These are phyloP conservation scores for Ormosia emarginata DNA, from an alignment of 306 rosid genomes.

Conservation along the genomic window DNA sequence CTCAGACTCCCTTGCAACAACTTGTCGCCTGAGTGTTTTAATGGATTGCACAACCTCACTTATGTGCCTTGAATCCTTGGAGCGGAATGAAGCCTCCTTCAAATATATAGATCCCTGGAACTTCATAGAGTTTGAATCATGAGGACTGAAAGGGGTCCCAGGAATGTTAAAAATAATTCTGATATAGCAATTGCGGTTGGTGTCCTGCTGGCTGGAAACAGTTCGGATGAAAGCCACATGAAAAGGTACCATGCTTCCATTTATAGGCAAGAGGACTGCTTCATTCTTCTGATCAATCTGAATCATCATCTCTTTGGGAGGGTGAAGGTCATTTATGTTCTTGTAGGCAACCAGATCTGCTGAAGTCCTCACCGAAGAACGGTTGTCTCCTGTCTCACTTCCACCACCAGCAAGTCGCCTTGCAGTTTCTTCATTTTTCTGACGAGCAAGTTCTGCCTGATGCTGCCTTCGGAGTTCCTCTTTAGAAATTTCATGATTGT, in stretches of 20 bases:
- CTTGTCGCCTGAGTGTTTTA: conserved; percentile 80
- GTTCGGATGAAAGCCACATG: conserved; percentile 88
- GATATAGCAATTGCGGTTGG: conserved; percentile 45
- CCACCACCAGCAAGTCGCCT: conserved; percentile 90
- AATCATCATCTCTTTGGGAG: conserved; percentile 83
- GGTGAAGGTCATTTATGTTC: conserved; percentile 75
- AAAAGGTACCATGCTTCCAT: conserved; percentile 94
- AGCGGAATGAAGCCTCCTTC: conserved; percentile 92
- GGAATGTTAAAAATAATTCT: conserved; percentile 86
- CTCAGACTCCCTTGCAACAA: conserved; percentile 88
- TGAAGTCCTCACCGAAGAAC: conserved; percentile 48
- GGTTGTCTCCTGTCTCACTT: conserved; percentile 52
- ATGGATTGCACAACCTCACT: conserved; percentile 84
- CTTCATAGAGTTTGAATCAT: conserved; percentile 65
- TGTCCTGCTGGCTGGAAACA: conserved; percentile 72
- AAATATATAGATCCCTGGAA: conserved; percentile 74
- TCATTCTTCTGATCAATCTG: conserved; percentile 89
- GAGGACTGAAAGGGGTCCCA: conserved; percentile 89
- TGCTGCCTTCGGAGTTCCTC: conserved; percentile 96
- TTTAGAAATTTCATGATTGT: conserved; percentile 86
- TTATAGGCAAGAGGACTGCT: conserved; percentile 80
- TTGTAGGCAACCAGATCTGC: conserved; percentile 79
- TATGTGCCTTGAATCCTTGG: conserved; percentile 86
- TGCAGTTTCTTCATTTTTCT: conserved; percentile 98
- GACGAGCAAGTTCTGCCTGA: conserved; percentile 98